A percentile compares a stretch with the other conserved stretches of the same genome.
Evolutionary conservation across 257 asterid genomes (phyloP).

Genomic region (Solanum bulbocastanum): DNA sequence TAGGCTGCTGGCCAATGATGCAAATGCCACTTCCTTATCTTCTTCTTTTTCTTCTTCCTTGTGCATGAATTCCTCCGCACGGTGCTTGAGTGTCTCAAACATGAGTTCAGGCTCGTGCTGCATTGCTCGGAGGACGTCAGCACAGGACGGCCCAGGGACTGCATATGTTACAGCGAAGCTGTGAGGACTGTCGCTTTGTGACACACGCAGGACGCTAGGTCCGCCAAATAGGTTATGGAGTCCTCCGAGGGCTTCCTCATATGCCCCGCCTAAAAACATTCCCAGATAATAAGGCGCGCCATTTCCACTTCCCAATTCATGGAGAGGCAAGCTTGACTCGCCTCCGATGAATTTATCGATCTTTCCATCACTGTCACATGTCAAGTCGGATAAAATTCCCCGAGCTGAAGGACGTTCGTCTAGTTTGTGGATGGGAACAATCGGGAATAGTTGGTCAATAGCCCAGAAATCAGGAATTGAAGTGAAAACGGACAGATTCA

Average conservation of each 20-base stretch:
- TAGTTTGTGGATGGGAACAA: constrained; percentile 77
- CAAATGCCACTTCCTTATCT: background rate
- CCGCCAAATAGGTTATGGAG: constrained; percentile 85
- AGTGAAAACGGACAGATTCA: constrained; percentile 76
- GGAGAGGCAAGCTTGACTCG: constrained; percentile 78
- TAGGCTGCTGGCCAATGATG: constrained; percentile 30
- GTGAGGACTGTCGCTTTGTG: constrained; percentile 78
- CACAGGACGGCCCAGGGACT: constrained; percentile 63
- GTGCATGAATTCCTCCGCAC: constrained; percentile 47
- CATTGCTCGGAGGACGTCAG: constrained; percentile 82
- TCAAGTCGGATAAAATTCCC: constrained; percentile 72
- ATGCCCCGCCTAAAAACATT: constrained; percentile 95
- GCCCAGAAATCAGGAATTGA: constrained; percentile 98
- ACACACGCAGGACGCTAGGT: constrained; percentile 78
- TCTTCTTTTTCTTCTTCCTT: constrained; percentile 2
- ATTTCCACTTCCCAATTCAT: constrained; percentile 32
- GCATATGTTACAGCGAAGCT: constrained; percentile 74
- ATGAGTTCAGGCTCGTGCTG: constrained; percentile 90
- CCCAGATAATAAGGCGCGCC: constrained; percentile 59
- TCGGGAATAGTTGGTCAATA: constrained; percentile 74
- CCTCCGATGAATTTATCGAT: constrained; percentile 90
- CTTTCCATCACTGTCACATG: constrained; percentile 95
- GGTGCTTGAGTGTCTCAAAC: constrained; percentile 83
- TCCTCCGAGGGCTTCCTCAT: constrained; percentile 90
- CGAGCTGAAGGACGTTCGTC: constrained; percentile 58